Base-by-base conservation (phyloP, 495 filamentous ascomycete genomes). In the Podospora pseudopauciseta region DNA sequence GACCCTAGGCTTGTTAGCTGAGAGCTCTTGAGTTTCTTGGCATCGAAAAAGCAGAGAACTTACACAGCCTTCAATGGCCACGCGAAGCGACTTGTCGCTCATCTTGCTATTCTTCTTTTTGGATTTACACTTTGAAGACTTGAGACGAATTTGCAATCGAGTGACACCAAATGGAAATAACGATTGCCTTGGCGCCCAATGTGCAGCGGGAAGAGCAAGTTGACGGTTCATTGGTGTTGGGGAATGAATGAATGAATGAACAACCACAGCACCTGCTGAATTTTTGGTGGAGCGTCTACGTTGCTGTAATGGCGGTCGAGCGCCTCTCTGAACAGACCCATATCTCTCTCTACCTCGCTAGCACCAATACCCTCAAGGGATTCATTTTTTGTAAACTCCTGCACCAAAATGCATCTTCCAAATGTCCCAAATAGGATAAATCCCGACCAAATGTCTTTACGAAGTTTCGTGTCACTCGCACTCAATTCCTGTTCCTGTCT, bases 31-130 rank as follows among this genome's bases (percentile, higher is more conserved):
- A 16, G 2, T 3, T 49, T 49, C 39, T 49, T 57, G 64, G 67
- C 34, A 60, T 65, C 66, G 23, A 23, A 23, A 23, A 13, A 44
- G 11, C 6, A 27, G 28, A n/a, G 32, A 53, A 58, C 89, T 80
- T 82, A 96, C 92, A 78, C 93, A 97, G 67, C 93, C 93, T 80
- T 94, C 90, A 1, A 94, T 78, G 13, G 86, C 86, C 70, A 88
- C 73, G 67, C 85, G 81, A 49, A 87, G 74, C 2, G 71, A 63
- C 16, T 49, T 49, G 9, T 49, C 15, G 39, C 39, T 49, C 39
- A 49, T 49, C 39, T 49, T 49, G 39, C 9, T 5, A 3, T 49
- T 49, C 39, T 49, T 49, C 15, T 16, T 1, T 49, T 49, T 49
- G 39, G 13, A 49, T 49, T 49, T 49, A 49, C 39, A 11, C 39